A percentile compares a stretch with the other conserved stretches of the same genome.
phyloP scores from a whole-genome alignment of 352 stramenopile species.

The Phytophthora lateralis region DNA sequence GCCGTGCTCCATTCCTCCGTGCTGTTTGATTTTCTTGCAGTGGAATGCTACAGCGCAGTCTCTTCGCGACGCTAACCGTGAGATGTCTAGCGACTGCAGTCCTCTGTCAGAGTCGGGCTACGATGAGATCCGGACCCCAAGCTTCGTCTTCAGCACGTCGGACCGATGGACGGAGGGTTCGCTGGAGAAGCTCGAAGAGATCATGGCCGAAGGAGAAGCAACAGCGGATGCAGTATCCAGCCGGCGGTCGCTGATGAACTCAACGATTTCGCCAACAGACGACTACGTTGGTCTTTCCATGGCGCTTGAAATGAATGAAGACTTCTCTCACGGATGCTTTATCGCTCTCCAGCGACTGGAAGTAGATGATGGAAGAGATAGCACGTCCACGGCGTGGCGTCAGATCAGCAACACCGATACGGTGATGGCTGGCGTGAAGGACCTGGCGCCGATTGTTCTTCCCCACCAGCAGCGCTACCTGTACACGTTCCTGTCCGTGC shows the following conservation, averaged over 20 bases:
- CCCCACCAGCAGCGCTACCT: conserved; percentile 52
- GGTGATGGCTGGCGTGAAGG: conserved; percentile 64
- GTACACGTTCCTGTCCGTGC: conserved; percentile 87
- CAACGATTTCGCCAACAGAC: conserved; percentile 41
- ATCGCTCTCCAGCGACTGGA: conserved; percentile 79
- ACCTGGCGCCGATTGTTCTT: conserved; percentile 28
- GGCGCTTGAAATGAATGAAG: conserved; percentile 82
- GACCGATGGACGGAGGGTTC: conserved; percentile 65
- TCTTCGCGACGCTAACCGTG: conserved; percentile 62
- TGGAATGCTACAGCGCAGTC: conserved; percentile 88
- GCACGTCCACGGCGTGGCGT: conserved; percentile 50
- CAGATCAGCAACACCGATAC: conserved; percentile 87
- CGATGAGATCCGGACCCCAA: conserved; percentile 78
- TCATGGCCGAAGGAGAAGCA: conserved; percentile 44
- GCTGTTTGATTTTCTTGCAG: conserved; percentile 87
- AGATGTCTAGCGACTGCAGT: conserved; percentile 50
- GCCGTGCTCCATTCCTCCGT: conserved; percentile 83
- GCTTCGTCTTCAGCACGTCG: conserved; percentile 73
- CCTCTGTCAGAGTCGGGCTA: conserved; percentile 67
- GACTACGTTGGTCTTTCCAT: conserved; percentile 85
- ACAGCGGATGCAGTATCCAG: conserved; percentile 31
- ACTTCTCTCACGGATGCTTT: conserved; percentile 76
- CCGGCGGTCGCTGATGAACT: conserved; percentile 32
- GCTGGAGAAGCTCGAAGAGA: conserved; percentile 48
- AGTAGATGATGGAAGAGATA: conserved; percentile 36